Percentiles rank a stretch among this genome's conserved stretches.
Conservation (phyloP, 768 basidiomycete species). For the Boletus barrowsii region DNA sequence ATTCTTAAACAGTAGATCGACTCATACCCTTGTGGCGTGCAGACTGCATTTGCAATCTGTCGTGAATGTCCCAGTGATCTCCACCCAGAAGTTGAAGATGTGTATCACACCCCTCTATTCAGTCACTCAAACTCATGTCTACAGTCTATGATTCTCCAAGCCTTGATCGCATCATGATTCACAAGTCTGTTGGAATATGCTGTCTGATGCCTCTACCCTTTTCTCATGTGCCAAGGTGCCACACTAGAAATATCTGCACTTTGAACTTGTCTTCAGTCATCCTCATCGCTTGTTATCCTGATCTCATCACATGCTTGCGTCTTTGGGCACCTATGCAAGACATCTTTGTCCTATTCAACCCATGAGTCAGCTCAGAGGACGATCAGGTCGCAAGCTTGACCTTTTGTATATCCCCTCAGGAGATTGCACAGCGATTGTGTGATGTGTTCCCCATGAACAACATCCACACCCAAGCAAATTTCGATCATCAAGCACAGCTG, state of each 20-base stretch:
- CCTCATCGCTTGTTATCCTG: too few species aligned
- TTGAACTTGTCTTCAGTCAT: conserved; percentile 6
- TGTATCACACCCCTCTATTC: conserved; percentile 47
- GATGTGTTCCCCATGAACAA: conserved; percentile 44
- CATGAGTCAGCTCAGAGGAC: conserved; percentile 35
- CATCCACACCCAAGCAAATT: conserved; percentile 23
- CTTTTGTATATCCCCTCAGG: too few species aligned
- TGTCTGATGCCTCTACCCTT: not conserved
- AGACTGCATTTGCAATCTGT: conserved; percentile 55
- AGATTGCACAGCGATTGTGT: conserved; percentile 27
- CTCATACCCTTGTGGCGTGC: not conserved
- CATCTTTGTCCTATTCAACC: conserved; percentile 42
- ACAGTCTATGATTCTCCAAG: conserved; percentile 37
- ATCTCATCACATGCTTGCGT: too few species aligned
- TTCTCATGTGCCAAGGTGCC: not conserved
- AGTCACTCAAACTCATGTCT: conserved; percentile 34
- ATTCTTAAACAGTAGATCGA: not conserved
- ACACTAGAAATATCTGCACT: conserved; percentile 22
- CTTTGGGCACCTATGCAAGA: too few species aligned
- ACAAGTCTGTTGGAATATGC: too few species aligned
- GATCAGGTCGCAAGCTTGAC: too few species aligned
- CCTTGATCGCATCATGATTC: conserved; percentile 29
- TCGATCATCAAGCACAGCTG: conserved; percentile 55
- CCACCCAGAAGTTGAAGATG: too few species aligned
- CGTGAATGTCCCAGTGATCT: conserved; percentile 30